These are phyloP conservation scores for Bruguiera hainesii DNA, from an alignment of 441 rosid genomes.

Conservation along the genomic window DNA sequence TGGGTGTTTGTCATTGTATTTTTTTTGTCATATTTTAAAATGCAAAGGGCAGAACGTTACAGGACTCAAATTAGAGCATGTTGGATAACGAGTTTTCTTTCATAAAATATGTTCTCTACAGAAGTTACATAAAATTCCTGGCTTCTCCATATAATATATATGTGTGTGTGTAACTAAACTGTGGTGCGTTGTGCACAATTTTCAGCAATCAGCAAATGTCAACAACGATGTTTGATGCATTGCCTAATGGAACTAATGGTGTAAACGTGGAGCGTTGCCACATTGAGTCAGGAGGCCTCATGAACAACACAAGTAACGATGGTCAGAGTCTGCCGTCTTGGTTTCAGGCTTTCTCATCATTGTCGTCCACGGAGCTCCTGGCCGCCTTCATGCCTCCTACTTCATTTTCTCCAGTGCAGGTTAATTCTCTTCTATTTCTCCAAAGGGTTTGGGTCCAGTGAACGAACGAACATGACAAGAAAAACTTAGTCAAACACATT, in stretches of 20 bases:
- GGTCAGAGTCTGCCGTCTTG: slow-evolving; percentile 17
- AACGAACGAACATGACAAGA: neutral
- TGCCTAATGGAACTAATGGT: slow-evolving; percentile 8
- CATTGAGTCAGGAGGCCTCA: slow-evolving; percentile 5
- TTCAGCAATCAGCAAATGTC: slow-evolving; percentile 17
- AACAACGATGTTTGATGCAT: slow-evolving; percentile 18
- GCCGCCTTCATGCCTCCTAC: slow-evolving; percentile 30
- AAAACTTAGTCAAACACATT: too few relatives aligned
- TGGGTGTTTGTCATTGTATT: too few relatives aligned
- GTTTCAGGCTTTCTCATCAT: slow-evolving; percentile 23
- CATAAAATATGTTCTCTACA: too few relatives aligned
- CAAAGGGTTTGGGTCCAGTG: neutral
- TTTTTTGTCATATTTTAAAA: too few relatives aligned
- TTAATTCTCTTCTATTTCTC: neutral
- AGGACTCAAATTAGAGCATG: too few relatives aligned
- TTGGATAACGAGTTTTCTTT: too few relatives aligned
- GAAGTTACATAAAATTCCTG: too few relatives aligned
- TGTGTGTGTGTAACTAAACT: neutral
- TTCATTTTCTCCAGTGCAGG: slow-evolving; percentile 21
- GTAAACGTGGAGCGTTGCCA: slow-evolving; percentile 19
- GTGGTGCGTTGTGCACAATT: neutral
- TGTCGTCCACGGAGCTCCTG: slow-evolving; percentile 27
- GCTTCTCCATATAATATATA: neutral
- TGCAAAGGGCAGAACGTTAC: too few relatives aligned
- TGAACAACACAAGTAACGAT: neutral